These are phyloP conservation scores for Barnettozyma siamensis DNA, from an alignment of 805 yeast species.

Conservation along the genomic window DNA sequence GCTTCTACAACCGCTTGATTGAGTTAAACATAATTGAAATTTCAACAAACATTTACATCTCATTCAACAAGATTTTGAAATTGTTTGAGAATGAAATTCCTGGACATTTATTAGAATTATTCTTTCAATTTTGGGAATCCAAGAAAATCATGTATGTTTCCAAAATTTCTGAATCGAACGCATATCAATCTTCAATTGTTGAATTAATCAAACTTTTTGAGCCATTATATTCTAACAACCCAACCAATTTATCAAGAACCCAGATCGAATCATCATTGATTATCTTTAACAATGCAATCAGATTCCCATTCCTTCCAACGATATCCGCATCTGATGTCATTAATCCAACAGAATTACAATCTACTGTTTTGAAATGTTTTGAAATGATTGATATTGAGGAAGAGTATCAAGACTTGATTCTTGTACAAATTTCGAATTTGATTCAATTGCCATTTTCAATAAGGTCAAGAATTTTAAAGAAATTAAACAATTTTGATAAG, in stretches of 20 bases:
- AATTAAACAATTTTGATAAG: conserved; percentile 36
- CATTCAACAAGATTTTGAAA: conserved; percentile 42
- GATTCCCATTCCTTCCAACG: conserved; percentile 68
- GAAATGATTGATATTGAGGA: conserved; percentile 24
- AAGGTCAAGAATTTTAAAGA: conserved; percentile 49
- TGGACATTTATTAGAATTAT: conserved; percentile 28
- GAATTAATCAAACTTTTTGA: conserved; percentile 51
- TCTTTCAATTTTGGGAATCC: conserved; percentile 47
- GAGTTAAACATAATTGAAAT: conserved; percentile 43
- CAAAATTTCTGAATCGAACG: conserved; percentile 22
- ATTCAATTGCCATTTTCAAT: conserved; percentile 57
- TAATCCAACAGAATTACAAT: conserved; percentile 61
- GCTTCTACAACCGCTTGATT: conserved; percentile 40
- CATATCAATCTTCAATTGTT: conserved; percentile 56
- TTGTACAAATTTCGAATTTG: conserved; percentile 50
- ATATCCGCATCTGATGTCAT: conserved; percentile 42
- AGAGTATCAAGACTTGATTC: conserved; percentile 37
- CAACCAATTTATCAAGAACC: conserved; percentile 28
- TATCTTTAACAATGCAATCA: conserved; percentile 58
- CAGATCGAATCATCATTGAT: conserved; percentile 46
- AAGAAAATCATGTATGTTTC: conserved; percentile 41
- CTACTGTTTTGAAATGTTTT: conserved; percentile 47
- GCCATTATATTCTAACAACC: conserved; percentile 30
- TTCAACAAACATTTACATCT: conserved; percentile 49
- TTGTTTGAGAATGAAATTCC: conserved; percentile 29